Evolutionary conservation across 306 rosid species (phyloP), one percentile per base, ranked within the genome.

Genomic region (Alnus rubra): DNA sequence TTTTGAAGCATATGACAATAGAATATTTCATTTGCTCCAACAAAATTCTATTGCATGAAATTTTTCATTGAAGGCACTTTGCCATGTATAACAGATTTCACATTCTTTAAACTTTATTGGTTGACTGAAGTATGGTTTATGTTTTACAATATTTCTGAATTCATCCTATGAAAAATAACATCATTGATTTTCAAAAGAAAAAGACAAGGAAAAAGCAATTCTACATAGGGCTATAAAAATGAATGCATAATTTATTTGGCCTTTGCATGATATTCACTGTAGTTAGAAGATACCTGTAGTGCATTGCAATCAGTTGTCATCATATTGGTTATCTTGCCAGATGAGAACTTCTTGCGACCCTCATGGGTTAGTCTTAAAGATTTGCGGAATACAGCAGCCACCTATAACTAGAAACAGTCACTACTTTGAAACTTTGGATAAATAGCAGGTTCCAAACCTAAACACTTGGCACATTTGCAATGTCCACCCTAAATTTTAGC

Each of bases 291-390:
- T 83, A 92, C 96, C 92, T 94, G 94, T 51, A 92, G 75, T 63
- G 97, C 82, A 81, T 82, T 83, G 49, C 93, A 93, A 86, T 94
- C 98, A 71, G 98, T 83, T 73, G 97, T 87, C 78, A 94, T 87
- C 98, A 92, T 88, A 87, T 94, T 94, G 83, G 92, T 90, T 55
- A 94, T 89, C 88, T 86, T 94, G 64, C 98, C 98, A 71, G 91
- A 73, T n/a, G 94, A 49, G 68, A 90, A 90, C 13, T 88, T 84
- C 86, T 87, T 92, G 73, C 94, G 91, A 77, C 87, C 87, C 75
- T 89, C 90, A 30, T 94, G 92, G 45, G 91, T 92, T 82, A 94
- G 84, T 75, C 96, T 91, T 81, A 94, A 74, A n/a, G 98, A 94
- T 80, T 92, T 94, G 71, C 86, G 88, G 80, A 89, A 92, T 86